Evolutionary conservation across 106 monocot genomes (phyloP), one percentile per base, ranked within the genome.

Genomic region (Allium cepa): DNA sequence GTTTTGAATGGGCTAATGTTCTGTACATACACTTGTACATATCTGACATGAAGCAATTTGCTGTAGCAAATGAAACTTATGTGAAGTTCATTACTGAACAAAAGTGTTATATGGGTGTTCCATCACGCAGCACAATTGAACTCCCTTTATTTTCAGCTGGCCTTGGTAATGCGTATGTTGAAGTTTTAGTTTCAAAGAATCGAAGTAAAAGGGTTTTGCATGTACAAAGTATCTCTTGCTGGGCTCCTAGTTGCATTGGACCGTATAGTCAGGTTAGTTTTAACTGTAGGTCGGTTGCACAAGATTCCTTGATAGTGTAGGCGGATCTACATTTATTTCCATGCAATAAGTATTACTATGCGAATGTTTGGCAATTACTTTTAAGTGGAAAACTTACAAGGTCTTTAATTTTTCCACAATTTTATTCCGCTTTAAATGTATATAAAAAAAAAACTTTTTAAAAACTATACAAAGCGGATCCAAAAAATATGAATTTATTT

Each of bases 241-340:
- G 96, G 96, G 96, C 96, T n/a, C 96, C 96, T 76, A 89, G 96
- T 84, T 92, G 92, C 73, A 97, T 97, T 71, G 96, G 96, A 46
- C 96, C 96, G 73, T 97, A 97, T 66, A 97, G 96, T 76, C 96
- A 97, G 91, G 92, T 84, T 76, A 69, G 36, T 16, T 26, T 26
- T 16, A 71, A 7, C 11, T n/a, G n/a, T 36, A 36, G 36, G 36
- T 36, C 36, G 4, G 36, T 36, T 36, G 36, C 36, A 36, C 36
- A 36, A 4, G 36, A 36, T 36, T 36, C 36, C 36, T 36, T 36
- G 36, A 36, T 36, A 36, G 36, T 36, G 36, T 36, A 36, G 4
- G 36, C 36, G 0, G 36, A 36, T 59, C n/a, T 13, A 18, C 9
- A 8, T 59, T 59, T 59, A 14, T 59, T 59, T 16, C 10, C 16